These are phyloP conservation scores for Magnusiomyces clavatus DNA, from an alignment of 1,139 yeast species.

Conservation along the genomic window DNA sequence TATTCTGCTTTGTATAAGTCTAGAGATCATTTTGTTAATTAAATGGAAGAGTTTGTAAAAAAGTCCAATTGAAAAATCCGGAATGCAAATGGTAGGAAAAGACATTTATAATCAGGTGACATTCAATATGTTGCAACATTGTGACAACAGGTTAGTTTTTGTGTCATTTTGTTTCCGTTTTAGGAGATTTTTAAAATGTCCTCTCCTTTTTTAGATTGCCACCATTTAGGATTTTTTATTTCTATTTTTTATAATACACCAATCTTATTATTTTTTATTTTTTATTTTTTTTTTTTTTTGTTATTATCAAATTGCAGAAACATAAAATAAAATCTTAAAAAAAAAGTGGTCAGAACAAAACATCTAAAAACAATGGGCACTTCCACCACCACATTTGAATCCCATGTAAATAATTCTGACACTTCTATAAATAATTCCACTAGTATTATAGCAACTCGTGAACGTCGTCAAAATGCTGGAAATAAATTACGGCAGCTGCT, in stretches of 20 bases:
- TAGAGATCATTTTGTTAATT: too few relatives aligned
- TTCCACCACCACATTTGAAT: too few relatives aligned
- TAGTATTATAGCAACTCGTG: constrained; percentile 49
- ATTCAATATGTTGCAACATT: neutral
- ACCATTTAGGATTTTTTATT: neutral
- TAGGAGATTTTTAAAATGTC: neutral
- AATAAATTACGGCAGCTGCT: constrained; percentile 67
- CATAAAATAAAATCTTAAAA: neutral
- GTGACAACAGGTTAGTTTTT: neutral
- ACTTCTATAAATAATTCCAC: too few relatives aligned
- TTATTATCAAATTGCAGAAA: neutral
- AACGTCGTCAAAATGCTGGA: constrained; percentile 86
- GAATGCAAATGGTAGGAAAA: neutral
- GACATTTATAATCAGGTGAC: neutral
- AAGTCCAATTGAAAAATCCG: too few relatives aligned
- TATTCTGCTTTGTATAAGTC: too few relatives aligned
- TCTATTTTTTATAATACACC: neutral
- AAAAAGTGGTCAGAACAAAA: neutral
- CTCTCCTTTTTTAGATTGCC: too few relatives aligned
- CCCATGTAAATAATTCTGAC: too few relatives aligned
- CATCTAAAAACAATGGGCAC: neutral
- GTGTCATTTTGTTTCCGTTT: too few relatives aligned
- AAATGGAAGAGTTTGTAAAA: too few relatives aligned
- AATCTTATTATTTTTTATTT: neutral
- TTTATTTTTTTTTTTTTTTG: neutral